Conservation (phyloP, 2,329 filamentous ascomycete genomes). For the Colletotrichum tamarilloi region DNA sequence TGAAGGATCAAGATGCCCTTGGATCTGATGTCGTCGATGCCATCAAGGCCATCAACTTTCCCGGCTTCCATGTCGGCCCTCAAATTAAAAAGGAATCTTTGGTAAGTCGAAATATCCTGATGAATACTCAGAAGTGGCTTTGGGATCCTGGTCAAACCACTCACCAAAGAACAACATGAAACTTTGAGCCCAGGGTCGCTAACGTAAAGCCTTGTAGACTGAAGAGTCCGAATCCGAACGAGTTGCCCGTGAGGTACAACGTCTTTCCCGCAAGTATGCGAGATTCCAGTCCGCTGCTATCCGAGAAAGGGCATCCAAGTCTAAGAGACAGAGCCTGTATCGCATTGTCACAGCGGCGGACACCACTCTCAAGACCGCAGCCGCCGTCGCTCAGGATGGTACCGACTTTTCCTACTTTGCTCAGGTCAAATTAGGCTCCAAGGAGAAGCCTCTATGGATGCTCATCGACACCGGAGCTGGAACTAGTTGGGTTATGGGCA, state of each 20-base stretch:
- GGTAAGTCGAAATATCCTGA: neutral
- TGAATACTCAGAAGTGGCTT: neutral
- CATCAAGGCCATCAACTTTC: constrained; percentile 37
- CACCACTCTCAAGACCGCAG: constrained; percentile 59
- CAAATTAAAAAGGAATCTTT: constrained; percentile 5
- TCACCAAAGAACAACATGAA: neutral
- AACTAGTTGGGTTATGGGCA: constrained; percentile 87
- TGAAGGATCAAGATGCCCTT: constrained; percentile 26
- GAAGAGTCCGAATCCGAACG: constrained; percentile 46
- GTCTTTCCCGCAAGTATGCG: constrained; percentile 54
- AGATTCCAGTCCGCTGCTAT: constrained; percentile 40
- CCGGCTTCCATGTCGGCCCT: constrained; percentile 49
- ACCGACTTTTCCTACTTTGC: constrained; percentile 75
- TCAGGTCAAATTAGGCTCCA: constrained; percentile 66
- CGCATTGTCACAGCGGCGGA: constrained; percentile 57
- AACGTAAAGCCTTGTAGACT: constrained; percentile 41
- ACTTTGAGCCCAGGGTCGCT: neutral
- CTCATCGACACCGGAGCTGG: constrained; percentile 74
- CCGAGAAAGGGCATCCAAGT: neutral
- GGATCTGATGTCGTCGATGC: constrained; percentile 12
- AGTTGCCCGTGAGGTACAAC: constrained; percentile 51
- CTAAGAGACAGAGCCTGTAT: constrained; percentile 59
- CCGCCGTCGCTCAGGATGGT: constrained; percentile 71
- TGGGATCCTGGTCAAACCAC: neutral
- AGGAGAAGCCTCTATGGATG: constrained; percentile 66